Base-by-base conservation (phyloP, 1,139 yeast genomes). In the Zygosaccharomyces sapae region DNA sequence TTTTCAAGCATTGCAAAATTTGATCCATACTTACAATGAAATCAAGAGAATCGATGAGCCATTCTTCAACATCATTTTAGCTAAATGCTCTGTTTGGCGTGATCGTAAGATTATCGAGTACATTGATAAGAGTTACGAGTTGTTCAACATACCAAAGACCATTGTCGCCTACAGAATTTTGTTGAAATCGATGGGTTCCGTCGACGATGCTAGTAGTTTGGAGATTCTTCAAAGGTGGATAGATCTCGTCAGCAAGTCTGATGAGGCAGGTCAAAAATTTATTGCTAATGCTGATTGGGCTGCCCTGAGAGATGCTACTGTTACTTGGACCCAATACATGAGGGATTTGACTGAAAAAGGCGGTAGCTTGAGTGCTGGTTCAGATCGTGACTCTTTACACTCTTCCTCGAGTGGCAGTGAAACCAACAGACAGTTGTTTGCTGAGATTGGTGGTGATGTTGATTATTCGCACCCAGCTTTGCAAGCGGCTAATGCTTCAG, bases 241-340 rank as follows among this genome's bases (percentile, higher is more conserved):
- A 52, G 78, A 78, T 46, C 71, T 85, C 37, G 68, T 84, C 44
- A 50, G 62, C 10, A 71, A 73, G 50, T 75, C 83, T 56, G 87
- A 82, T 52, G 65, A 69, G 19, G 73, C 75, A 46, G 77, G 79
- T 5, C 79, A 76, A 66, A 69, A 65, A 33, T 82, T 81, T 58
- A 81, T 82, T 57, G 90, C 95, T 8, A 80, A 80, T 59, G 94
- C 92, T 22, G 95, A 87, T 69, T 86, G 95, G 92, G 83, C 90
- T 42, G 86, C 96, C 1, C 70, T 89, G 50, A 76, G 90, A 68
- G 88, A 83, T 65, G 86, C 90, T 10, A 84, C 92, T 4, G 75
- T 84, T 41, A 76, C 77, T 44, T 66, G 67, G 66, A 58, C 67
- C 22, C 67, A 61, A 49, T 48, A 45, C 41, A 52, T 47, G 37